Base-by-base conservation (phyloP, 306 rosid genomes). In the Prosopis cineraria region DNA sequence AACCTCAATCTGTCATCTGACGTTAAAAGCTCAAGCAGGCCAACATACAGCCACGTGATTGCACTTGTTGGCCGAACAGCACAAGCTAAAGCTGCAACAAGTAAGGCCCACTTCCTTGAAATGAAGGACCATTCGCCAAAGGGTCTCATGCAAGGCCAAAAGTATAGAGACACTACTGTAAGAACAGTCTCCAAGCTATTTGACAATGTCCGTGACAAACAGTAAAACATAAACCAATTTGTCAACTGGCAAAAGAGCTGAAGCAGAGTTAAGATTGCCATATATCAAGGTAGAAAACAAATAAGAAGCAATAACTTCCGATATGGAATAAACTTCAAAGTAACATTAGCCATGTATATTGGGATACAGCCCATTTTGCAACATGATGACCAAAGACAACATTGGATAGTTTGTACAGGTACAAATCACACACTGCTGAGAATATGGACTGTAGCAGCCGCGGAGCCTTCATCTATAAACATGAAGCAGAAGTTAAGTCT, bases 361-460 rank as follows among this genome's bases (percentile, higher is more conserved):
- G 89, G 99, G 99, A 95, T 95, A 95, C 98, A 40, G 96, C 83
- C 94, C 93, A 93, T 84, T 86, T 89, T 25, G 98, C 98, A 82
- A 84, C 96, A 66, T 34, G 34, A 47, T 84, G 53, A 66, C 86
- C 93, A 74, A 93, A 95, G 83, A 91, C 85, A 75, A 81, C 69
- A 73, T 53, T 50, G 48, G 98, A 87, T 55, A 93, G 86, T 82
- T 88, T 91, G 85, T 88, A 93, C 83, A 92, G 64, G 87, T 87
- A 93, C 76, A 95, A 82, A 87, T 95, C 98, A 40, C 98, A 96
- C 78, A 91, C 73, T 22, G 98, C 92, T 45, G 98, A 85, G 76
- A 90, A 89, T 37, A 85, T 66, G 75, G 97, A 89, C 55, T 95
- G 97, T 24, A 91, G 70, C 60, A 95, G 75, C 84, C 99, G 87